A percentile compares a stretch with the other conserved stretches of the same genome.
phyloP scores from a whole-genome alignment of 2,329 filamentous ascomycete genomes.

The Fusarium paranaense region DNA sequence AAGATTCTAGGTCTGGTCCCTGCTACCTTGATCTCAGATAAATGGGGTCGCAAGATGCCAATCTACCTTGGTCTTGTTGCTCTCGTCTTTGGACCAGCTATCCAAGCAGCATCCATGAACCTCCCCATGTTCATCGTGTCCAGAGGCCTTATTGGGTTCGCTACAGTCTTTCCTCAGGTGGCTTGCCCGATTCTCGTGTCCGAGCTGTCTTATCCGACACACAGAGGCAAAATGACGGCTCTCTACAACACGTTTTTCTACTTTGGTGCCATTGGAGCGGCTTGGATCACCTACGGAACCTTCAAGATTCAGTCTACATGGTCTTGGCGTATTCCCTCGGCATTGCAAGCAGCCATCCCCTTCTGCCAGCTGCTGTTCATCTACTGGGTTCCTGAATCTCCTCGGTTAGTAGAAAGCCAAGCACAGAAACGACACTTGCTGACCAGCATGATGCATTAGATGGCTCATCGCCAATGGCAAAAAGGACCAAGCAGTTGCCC shows the following conservation, averaged over 20 bases:
- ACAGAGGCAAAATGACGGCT: slow-evolving; percentile 46
- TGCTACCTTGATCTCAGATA: slow-evolving; percentile 49
- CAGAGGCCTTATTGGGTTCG: slow-evolving; percentile 47
- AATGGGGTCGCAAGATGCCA: slow-evolving; percentile 53
- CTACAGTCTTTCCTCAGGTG: slow-evolving; percentile 43
- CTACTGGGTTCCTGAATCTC: slow-evolving; percentile 13
- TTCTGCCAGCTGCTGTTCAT: not conserved
- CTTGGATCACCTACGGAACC: slow-evolving; percentile 5
- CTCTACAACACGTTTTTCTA: slow-evolving; percentile 46
- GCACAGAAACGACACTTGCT: not conserved
- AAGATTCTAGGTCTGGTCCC: slow-evolving; percentile 51
- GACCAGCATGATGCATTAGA: not conserved
- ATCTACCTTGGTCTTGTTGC: slow-evolving; percentile 48
- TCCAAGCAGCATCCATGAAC: slow-evolving; percentile 46
- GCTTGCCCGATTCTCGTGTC: slow-evolving; percentile 46
- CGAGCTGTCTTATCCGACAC: slow-evolving; percentile 48
- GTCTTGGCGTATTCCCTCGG: slow-evolving; percentile 8
- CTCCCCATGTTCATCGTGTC: slow-evolving; percentile 44
- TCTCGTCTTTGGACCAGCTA: slow-evolving; percentile 43
- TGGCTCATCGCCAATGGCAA: slow-evolving; percentile 15
- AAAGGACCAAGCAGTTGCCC: not conserved
- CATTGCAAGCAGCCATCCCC: not conserved
- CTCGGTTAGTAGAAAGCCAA: not conserved
- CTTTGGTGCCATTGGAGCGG: slow-evolving; percentile 11
- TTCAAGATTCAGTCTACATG: slow-evolving; percentile 6